Percentiles rank a stretch among this genome's conserved stretches.
phyloP scores from a whole-genome alignment of 352 stramenopile species.

The Phytophthora capsici region DNA sequence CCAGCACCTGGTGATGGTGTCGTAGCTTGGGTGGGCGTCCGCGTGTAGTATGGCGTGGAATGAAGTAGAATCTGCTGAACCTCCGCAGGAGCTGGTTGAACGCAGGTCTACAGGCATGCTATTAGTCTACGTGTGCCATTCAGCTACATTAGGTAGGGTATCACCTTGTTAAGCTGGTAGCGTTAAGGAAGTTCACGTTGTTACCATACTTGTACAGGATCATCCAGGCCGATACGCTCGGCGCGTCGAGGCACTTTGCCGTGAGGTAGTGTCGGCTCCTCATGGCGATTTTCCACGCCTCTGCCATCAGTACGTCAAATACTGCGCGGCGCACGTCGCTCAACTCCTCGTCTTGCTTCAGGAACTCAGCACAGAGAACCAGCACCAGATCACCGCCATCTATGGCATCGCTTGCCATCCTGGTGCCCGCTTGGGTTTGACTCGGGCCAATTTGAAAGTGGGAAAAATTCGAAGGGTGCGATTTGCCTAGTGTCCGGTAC shows the following conservation, averaged over 20 bases:
- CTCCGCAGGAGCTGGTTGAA: not conserved
- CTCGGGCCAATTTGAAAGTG: constrained; percentile 6
- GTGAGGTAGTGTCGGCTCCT: not conserved
- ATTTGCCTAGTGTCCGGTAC: constrained; percentile 1
- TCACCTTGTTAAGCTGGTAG: constrained; percentile 1
- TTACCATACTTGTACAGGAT: not conserved
- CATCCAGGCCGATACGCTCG: not conserved
- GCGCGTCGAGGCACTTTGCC: not conserved
- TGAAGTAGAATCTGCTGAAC: not conserved
- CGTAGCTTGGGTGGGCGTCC: constrained; percentile 5
- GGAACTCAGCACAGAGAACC: not conserved
- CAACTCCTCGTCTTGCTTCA: not conserved
- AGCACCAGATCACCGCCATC: no score
- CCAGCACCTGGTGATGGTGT: not conserved
- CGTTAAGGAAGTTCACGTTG: constrained; percentile 5
- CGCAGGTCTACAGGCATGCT: not conserved
- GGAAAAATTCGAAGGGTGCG: constrained; percentile 4
- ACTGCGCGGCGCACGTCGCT: not conserved
- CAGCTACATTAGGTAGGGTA: not conserved
- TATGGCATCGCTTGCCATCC: not conserved
- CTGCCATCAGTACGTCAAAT: not conserved
- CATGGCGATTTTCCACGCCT: constrained; percentile 4
- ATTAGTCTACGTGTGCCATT: not conserved
- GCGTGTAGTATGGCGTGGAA: not conserved
- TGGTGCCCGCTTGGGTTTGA: no score